A percentile compares a stretch with the other conserved stretches of the same genome.
Evolutionary conservation across 306 rosid genomes (phyloP).

Genomic region (Vigna mungo): DNA sequence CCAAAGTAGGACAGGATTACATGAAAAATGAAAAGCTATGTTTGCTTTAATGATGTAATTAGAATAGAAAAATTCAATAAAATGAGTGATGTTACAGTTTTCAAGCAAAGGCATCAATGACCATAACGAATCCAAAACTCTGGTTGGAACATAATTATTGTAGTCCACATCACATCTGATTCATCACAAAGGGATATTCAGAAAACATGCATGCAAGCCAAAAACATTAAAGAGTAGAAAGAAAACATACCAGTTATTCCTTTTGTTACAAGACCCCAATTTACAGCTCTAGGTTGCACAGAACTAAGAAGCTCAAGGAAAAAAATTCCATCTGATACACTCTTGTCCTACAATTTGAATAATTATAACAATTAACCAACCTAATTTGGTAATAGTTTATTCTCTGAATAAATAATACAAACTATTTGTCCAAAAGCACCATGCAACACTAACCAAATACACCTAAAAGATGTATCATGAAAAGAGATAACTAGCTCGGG

Average conservation of each 20-base stretch:
- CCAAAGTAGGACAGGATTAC: not conserved
- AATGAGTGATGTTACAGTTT: not conserved
- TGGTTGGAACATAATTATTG: not conserved
- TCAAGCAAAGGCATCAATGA: not conserved
- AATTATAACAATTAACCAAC: conserved; percentile 21
- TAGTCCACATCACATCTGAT: too few relatives aligned
- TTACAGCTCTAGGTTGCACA: conserved; percentile 88
- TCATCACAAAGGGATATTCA: not conserved
- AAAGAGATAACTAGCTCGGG: not conserved
- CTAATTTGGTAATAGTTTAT: not conserved
- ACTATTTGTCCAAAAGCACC: not conserved
- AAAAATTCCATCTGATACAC: conserved; percentile 83
- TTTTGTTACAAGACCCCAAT: conserved; percentile 93
- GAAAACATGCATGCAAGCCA: not conserved
- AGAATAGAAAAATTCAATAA: not conserved
- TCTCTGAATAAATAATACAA: conserved; percentile 8
- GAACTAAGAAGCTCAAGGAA: conserved; percentile 96
- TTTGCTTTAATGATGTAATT: not conserved
- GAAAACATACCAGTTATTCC: conserved; percentile 75
- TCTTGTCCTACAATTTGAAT: conserved; percentile 69
- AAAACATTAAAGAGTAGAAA: not conserved
- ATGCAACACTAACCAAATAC: not conserved
- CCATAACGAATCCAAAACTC: conserved; percentile 1
- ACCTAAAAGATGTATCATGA: not conserved
- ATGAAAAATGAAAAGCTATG: not conserved